Percentiles rank a stretch among this genome's conserved stretches.
Evolutionary conservation across 306 rosid genomes (phyloP).

Genomic region (Vigna hirtella): DNA sequence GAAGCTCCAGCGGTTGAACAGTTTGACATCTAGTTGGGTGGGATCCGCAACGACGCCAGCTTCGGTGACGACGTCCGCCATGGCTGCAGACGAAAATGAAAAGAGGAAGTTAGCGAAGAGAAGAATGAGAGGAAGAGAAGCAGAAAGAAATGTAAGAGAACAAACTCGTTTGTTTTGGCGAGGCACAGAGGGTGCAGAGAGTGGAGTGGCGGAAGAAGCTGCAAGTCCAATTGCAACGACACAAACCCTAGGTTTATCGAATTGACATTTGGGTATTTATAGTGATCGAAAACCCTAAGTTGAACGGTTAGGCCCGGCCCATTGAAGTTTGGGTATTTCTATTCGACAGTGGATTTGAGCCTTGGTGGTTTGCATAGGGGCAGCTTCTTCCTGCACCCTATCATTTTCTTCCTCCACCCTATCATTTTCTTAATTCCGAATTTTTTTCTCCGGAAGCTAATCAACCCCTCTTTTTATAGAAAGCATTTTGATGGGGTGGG

Average conservation of each 20-base stretch:
- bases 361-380: neutral
- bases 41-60: constrained; percentile 45
- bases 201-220: neutral
- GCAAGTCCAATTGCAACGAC: neutral
- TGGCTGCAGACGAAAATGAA: constrained; percentile 17
- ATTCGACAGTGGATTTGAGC: neutral
- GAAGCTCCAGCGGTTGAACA: constrained; percentile 76
- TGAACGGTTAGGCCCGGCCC: neutral
- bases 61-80: constrained; percentile 44
- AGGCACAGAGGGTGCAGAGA: neutral
- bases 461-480: no score
- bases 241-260: neutral
- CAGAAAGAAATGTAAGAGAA: neutral
- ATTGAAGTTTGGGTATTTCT: neutral
- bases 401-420: no score
- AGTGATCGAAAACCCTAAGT: constrained; percentile 20
- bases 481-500: no score
- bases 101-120: neutral
- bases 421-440: no score
- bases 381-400: no score
- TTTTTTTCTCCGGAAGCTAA: no score
- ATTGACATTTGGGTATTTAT: neutral
- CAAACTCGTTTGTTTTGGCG: constrained; percentile 12
- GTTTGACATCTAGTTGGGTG: constrained; percentile 60
- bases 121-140: neutral